These are phyloP conservation scores for Ambrosia trifida DNA, from an alignment of 129 eudicot genomes.

Conservation along the genomic window DNA sequence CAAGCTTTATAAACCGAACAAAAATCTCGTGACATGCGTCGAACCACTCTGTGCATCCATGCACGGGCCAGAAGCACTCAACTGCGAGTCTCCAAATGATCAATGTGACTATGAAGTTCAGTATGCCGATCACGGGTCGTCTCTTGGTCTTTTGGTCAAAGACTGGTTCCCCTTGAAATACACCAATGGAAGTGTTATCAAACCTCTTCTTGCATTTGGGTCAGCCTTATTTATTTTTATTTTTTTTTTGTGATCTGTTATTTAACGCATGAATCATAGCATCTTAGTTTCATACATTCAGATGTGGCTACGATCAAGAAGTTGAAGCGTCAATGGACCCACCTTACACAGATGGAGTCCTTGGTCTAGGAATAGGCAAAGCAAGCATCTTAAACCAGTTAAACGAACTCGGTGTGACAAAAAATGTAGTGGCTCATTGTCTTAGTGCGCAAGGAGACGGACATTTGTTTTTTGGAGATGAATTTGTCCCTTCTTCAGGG, in stretches of 20 bases:
- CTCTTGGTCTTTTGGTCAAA: constrained; percentile 17
- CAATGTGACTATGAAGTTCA: constrained; percentile 23
- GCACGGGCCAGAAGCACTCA: not conserved
- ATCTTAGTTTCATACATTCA: not conserved
- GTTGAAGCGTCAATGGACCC: not conserved
- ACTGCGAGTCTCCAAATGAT: constrained; percentile 5
- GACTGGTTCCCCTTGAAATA: constrained; percentile 15
- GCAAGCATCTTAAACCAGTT: constrained; percentile 17
- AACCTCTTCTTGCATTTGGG: constrained; percentile 27
- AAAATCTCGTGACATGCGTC: not conserved
- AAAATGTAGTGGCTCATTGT: constrained; percentile 19
- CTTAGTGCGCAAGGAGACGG: constrained; percentile 13
- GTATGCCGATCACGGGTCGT: constrained; percentile 26
- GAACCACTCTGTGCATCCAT: constrained; percentile 22
- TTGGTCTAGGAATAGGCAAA: constrained; percentile 27
- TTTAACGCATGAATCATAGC: not conserved
- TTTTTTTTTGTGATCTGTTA: not conserved
- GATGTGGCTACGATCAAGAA: constrained; percentile 28
- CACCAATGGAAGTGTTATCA: constrained; percentile 21
- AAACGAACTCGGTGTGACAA: constrained; percentile 4
- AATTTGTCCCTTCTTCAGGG: constrained; percentile 18
- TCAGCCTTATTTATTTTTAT: constrained; percentile 1
- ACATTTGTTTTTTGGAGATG: constrained; percentile 20
- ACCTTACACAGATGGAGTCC: constrained; percentile 26
- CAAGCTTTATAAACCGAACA: constrained; percentile 13